Base-by-base conservation (phyloP, 176 grass and related monocot species). In the Aegilops longissima region DNA sequence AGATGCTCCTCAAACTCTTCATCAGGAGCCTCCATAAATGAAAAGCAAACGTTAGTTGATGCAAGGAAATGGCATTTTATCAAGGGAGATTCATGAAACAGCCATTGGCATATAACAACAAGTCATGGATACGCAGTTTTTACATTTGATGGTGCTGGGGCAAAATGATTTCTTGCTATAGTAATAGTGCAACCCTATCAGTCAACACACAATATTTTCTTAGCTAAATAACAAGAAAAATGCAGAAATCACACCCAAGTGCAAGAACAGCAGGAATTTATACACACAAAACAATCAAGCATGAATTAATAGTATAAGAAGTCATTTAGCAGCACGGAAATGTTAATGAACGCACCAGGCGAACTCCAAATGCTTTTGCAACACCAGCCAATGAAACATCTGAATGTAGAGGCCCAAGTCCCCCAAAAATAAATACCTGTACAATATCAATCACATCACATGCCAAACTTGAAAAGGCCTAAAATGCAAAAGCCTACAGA, bases 1-100 rank as follows among this genome's bases (percentile, higher is more conserved):
- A 98, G 94, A 68, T 94, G 94, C 80, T 98, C 97, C 80, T 98
- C 94, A 91, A 96, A 98, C 81, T 98, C 97, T 92, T 98, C 97
- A 96, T 98, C 97, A 65, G 94, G 97, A 87, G 97, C 97, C 97
- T 98, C 73, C 31, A 51, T 58, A 77, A 89, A 92, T 82, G 51
- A 20, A 91, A 88, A 77, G 42, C 49, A 73, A 66, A 87, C n/a
- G 29, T 88, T 51, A 84, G 66, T 80, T 74, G 59, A 74, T 79
- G 82, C 12, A 61, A 87, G 23, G 8, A 82, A 82, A 81, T 82
- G 70, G 1, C 24, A 84, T 73, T 29, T 27, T 35, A 52, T 69
- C 42, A 83, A 56, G 39, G 69, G 42, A 73, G 82, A 87, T 78
- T 87, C 59, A 90, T 87, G 36, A 80, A 84, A 40, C 21, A 38